phyloP scores from a whole-genome alignment of 202 grass and related monocot species.

The Carex arenaria region DNA sequence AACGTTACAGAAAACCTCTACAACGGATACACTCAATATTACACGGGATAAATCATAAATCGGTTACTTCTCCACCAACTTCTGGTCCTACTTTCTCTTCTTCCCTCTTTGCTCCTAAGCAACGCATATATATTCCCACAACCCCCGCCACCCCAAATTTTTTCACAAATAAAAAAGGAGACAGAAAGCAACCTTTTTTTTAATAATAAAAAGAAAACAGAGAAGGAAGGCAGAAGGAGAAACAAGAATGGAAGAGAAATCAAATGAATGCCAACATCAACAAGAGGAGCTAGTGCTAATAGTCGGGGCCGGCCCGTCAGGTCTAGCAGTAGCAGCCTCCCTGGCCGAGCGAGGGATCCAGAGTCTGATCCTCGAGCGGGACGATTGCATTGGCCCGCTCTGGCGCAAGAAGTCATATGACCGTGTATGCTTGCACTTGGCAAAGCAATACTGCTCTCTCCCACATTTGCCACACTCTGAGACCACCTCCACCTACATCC shows the following conservation, averaged over 20 bases:
- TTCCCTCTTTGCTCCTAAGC: constrained; percentile 16
- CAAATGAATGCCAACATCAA: neutral
- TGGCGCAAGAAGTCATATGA: constrained; percentile 82
- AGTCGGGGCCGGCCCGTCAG: constrained; percentile 77
- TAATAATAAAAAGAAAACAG: neutral
- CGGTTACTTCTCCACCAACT: neutral
- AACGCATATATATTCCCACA: neutral
- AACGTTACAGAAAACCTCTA: too few relatives aligned
- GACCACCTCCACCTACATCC: constrained; percentile 45
- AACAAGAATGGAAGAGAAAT: constrained; percentile 1
- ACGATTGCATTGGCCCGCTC: constrained; percentile 65
- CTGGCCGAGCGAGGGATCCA: constrained; percentile 36
- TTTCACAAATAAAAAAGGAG: neutral
- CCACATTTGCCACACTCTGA: constrained; percentile 44
- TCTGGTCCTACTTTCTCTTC: neutral
- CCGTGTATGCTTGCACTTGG: constrained; percentile 64
- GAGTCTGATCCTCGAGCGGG: constrained; percentile 73
- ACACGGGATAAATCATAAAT: neutral
- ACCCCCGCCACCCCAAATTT: neutral
- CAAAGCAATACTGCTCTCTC: constrained; percentile 56
- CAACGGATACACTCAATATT: too few relatives aligned
- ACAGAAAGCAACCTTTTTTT: neutral
- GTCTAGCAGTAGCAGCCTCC: constrained; percentile 62
- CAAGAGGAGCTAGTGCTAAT: constrained; percentile 45
- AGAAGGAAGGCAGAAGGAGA: too few relatives aligned